phyloP scores from a whole-genome alignment of 345 rosid genomes.

The Eucalyptus sideroxylon region DNA sequence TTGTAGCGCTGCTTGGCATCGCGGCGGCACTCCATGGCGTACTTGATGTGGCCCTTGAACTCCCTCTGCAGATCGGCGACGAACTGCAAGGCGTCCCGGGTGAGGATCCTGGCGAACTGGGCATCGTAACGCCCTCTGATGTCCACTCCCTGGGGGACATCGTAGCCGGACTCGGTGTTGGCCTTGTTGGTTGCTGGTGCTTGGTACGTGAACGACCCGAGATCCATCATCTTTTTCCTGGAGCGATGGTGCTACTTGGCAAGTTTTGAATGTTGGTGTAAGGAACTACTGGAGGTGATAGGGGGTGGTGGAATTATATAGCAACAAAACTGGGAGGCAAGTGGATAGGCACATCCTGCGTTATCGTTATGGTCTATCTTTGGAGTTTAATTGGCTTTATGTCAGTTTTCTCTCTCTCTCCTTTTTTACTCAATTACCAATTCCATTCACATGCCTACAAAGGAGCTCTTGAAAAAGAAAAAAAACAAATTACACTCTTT shows the following conservation, averaged over 20 bases:
- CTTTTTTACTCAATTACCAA: not conserved
- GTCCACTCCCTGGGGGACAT: slow-evolving; percentile 68
- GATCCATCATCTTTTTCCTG: not conserved
- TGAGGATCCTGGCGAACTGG: slow-evolving; percentile 53
- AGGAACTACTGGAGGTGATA: not conserved
- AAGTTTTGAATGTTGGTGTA: not conserved
- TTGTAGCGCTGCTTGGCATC: slow-evolving; percentile 50
- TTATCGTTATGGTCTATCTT: not conserved
- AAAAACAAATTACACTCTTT: not conserved
- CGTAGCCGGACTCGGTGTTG: slow-evolving; percentile 11
- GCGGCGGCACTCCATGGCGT: slow-evolving; percentile 70
- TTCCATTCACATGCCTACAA: not conserved
- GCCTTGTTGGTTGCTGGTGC: not conserved
- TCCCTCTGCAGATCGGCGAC: slow-evolving; percentile 74
- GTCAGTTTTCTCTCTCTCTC: not conserved
- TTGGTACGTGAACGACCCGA: not conserved
- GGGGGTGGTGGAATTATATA: not conserved
- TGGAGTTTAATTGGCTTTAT: not conserved
- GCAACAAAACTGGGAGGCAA: not conserved
- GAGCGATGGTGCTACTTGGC: not conserved
- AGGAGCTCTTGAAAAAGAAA: not conserved
- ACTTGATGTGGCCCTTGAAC: slow-evolving; percentile 50
- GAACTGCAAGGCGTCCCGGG: slow-evolving; percentile 65
- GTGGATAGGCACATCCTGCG: slow-evolving; percentile 4
- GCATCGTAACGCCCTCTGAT: slow-evolving; percentile 61